Percentiles rank a stretch among this genome's conserved stretches.
Conservation (phyloP, 208 protist species). For the Wallacemonas sp. region DNA sequence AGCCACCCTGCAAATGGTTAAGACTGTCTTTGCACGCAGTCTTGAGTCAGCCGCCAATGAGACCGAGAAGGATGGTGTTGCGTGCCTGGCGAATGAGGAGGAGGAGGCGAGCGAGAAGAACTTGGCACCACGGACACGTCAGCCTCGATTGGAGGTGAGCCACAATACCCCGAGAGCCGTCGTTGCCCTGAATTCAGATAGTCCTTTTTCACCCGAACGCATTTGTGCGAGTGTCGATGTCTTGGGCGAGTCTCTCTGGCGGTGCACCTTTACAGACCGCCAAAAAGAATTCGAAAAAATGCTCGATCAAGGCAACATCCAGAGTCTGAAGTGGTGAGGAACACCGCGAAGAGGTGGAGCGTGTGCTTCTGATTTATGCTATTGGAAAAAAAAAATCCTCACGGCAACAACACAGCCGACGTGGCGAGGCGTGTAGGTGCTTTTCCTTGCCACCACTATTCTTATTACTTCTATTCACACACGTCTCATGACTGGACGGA, state of each 20-base stretch:
- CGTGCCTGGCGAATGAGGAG: neutral
- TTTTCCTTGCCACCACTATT: too few relatives aligned
- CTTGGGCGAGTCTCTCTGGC: slow-evolving; percentile 36
- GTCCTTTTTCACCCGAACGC: slow-evolving; percentile 30
- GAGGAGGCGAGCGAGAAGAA: neutral
- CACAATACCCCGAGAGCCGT: neutral
- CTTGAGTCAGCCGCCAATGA: too few relatives aligned
- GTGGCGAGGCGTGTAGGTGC: neutral
- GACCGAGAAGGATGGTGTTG: neutral
- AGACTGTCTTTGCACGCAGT: slow-evolving; percentile 2
- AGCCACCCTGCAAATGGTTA: slow-evolving; percentile 19
- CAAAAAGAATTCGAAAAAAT: slow-evolving; percentile 75
- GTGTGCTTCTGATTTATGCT: neutral
- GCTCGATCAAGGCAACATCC: slow-evolving; percentile 56
- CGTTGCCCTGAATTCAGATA: neutral
- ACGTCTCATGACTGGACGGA: too few relatives aligned
- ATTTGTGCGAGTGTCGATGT: slow-evolving; percentile 22
- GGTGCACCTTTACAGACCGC: slow-evolving; percentile 71
- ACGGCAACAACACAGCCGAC: neutral
- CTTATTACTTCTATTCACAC: too few relatives aligned
- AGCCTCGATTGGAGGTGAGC: neutral
- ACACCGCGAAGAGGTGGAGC: neutral
- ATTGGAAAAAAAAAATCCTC: neutral
- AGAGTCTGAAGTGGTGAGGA: slow-evolving; percentile 72
- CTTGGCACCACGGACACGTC: neutral